Conservation (phyloP, 768 basidiomycete genomes). For the Amanita thiersii region DNA sequence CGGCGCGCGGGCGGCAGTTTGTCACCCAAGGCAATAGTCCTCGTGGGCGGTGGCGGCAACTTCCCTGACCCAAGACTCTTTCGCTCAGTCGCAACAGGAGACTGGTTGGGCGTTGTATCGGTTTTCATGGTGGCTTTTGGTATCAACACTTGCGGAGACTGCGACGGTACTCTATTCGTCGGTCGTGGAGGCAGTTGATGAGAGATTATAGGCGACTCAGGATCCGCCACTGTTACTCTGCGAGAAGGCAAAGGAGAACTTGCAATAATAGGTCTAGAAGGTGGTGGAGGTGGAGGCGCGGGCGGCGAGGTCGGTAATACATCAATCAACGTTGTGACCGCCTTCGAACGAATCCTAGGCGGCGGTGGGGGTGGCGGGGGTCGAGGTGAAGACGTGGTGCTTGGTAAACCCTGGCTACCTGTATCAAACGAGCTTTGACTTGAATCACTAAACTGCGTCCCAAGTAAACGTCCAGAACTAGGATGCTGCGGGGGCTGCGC, state of each 20-base stretch:
- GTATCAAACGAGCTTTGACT: conserved; percentile 32
- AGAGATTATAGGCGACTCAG: too few relatives aligned
- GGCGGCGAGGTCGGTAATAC: background rate
- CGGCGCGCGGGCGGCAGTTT: conserved; percentile 60
- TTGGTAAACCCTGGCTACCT: background rate
- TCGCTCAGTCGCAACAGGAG: conserved; percentile 22
- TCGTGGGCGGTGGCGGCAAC: conserved; percentile 69
- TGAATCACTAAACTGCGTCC: conserved; percentile 23
- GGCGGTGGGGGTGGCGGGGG: conserved; percentile 26
- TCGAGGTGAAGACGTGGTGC: conserved; percentile 9
- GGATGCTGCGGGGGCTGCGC: conserved; percentile 2
- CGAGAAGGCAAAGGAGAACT: too few relatives aligned
- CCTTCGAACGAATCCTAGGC: conserved; percentile 8
- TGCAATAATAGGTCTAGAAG: too few relatives aligned
- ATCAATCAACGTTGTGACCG: conserved; percentile 7
- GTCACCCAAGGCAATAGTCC: conserved; percentile 60
- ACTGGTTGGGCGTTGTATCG: background rate
- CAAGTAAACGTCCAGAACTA: conserved; percentile 12
- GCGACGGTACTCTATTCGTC: background rate
- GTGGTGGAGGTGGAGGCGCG: background rate
- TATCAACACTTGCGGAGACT: background rate
- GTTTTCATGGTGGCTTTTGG: background rate
- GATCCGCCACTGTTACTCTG: too few relatives aligned
- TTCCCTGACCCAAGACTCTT: conserved; percentile 29
- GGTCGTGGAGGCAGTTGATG: too few relatives aligned